Evolutionary conservation across 169 alveolate species (phyloP).

Genomic region (Plasmodium cynomolgi): DNA sequence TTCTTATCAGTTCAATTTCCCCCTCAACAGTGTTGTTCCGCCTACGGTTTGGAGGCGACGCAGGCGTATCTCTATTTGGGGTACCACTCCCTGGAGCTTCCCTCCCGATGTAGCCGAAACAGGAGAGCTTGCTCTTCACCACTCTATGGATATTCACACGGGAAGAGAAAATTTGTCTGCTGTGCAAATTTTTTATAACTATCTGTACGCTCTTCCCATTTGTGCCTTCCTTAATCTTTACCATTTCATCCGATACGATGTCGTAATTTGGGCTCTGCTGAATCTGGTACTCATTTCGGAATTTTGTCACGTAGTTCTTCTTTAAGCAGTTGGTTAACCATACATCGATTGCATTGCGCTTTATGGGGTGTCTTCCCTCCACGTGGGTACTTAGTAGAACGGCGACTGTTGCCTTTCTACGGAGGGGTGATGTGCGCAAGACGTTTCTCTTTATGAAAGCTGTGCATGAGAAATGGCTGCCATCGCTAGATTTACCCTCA

Average conservation of each 20-base stretch:
- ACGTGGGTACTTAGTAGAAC: not conserved
- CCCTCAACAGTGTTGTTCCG: not conserved
- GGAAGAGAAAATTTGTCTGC: slow-evolving; percentile 26
- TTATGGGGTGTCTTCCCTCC: not conserved
- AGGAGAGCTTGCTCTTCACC: not conserved
- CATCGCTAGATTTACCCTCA: not conserved
- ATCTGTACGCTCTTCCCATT: not conserved
- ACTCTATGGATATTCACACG: not conserved
- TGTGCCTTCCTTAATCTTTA: not conserved
- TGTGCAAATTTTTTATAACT: slow-evolving; percentile 9
- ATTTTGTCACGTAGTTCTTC: not conserved
- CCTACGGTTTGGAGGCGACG: not conserved
- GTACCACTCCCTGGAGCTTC: not conserved
- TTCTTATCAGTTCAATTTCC: slow-evolving; percentile 19
- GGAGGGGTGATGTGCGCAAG: not conserved
- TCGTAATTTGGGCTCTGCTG: slow-evolving; percentile 31
- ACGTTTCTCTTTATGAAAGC: not conserved
- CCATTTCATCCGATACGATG: slow-evolving; percentile 19
- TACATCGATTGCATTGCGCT: not conserved
- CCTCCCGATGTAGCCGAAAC: not conserved
- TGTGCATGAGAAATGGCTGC: not conserved
- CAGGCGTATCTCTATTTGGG: not conserved
- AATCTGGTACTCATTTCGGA: slow-evolving; percentile 17
- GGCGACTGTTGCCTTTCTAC: not conserved
- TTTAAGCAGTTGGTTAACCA: slow-evolving; percentile 2